Base-by-base conservation (phyloP, 2,329 filamentous ascomycete species). In the Venturia pyrina region DNA sequence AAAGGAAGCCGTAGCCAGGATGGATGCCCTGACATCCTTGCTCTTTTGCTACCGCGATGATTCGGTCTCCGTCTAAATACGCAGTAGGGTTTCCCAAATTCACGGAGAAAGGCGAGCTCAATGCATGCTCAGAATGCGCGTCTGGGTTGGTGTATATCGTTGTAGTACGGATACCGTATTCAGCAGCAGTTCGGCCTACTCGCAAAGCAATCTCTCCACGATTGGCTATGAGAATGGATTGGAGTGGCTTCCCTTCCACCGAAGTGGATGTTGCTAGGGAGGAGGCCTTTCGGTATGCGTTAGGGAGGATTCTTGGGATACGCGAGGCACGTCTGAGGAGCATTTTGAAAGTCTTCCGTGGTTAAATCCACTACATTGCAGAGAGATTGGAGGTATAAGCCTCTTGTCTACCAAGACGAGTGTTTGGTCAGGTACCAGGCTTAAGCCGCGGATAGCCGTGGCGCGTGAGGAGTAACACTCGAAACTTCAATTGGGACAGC, bases 71-170 rank as follows among this genome's bases (percentile, higher is more conserved):
- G 75, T 99, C 93, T 53, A 99, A 87, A 75, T 99, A 99, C 64
- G 89, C 92, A 62, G 89, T 89, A 19, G 91, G 86, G 8, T 88
- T 85, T 28, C 93, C 93, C 13, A 99, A 84, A 68, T 91, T 92
- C 61, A 96, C 85, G 34, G 93, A 88, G 75, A 90, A 90, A 1
- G 90, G 89, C 34, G 91, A 93, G 71, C 89, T 89, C 66, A 92
- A 81, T 41, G 93, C 92, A 80, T 99, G 95, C 77, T 96, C 95
- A 40, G 92, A 89, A 68, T 81, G 82, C 66, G 90, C 88, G 76
- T 99, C 95, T 48, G 93, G 90, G 70, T 96, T 90, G 8, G 95
- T 99, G 78, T 96, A 99, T 67, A 99, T 84, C 0, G 93, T 97
- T 0, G 93, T 97, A 21, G 93, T 96, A 68, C 88, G 87, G 73